Evolutionary conservation across 176 grass and related monocot species (phyloP).

Genomic region (Phoenix dactylifera): DNA sequence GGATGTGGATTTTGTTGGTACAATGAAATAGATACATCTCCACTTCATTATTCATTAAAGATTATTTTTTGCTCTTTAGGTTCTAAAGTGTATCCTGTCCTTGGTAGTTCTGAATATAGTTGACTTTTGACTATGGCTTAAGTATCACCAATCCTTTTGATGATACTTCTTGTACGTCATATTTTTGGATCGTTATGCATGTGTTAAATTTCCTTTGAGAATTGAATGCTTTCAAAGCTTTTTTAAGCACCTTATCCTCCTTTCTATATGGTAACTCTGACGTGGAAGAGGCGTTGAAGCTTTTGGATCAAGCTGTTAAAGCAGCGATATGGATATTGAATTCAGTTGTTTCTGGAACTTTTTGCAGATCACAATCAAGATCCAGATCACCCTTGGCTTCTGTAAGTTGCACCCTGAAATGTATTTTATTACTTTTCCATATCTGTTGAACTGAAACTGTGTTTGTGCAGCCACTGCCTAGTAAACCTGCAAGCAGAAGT

Average conservation of each 20-base stretch:
- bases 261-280: constrained; percentile 7
- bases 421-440: background rate
- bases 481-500: constrained; percentile 22
- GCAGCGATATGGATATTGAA: constrained; percentile 52
- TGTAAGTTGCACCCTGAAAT: constrained; percentile 24
- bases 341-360: constrained; percentile 40
- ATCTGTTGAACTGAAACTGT: background rate
- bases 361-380: constrained; percentile 77
- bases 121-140: too few species aligned
- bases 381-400: constrained; percentile 49
- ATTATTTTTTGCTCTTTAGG: background rate
- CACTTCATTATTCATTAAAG: too few species aligned
- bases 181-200: constrained; percentile 23
- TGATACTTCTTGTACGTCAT: constrained; percentile 30
- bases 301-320: constrained; percentile 39
- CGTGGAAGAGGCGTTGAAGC: constrained; percentile 16
- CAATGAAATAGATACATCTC: background rate
- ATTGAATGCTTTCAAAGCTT: constrained; percentile 15
- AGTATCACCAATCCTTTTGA: too few species aligned
- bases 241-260: constrained; percentile 23
- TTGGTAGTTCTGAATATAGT: too few species aligned
- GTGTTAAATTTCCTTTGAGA: constrained; percentile 6
- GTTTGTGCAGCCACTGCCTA: constrained; percentile 24
- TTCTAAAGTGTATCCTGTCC: background rate
- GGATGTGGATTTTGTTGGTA: constrained; percentile 11